Base-by-base conservation (phyloP, 371 early-diverging fungal genomes). In the Globomyces sp. region DNA sequence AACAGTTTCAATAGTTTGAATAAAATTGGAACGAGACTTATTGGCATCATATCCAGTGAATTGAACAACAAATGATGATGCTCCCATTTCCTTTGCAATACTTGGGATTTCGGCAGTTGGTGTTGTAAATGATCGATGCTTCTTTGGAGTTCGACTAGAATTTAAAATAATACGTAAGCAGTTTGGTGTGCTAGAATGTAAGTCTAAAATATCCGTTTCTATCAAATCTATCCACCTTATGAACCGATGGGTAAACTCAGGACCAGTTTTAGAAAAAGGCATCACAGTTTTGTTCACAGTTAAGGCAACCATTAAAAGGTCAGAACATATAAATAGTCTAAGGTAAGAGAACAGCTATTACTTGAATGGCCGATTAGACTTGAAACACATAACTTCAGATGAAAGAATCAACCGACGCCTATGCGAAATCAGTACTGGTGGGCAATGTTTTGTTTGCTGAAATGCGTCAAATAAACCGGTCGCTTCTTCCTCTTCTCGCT, bases 401-500 rank as follows among this genome's bases (percentile, higher is more conserved):
- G 41, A 34, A 46, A 75, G 10, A 34, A 78, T 64, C 58, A 72
- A 65, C 24, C 74, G 62, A n/a, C 78, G 66, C 40, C 63, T 61
- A 36, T 60, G 53, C 1, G 69, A 63, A 24, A 81, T 72, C 42
- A 81, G 58, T 0, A 67, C 70, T 2, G 81, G 71, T 1, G 81
- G 81, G 59, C 81, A 81, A 65, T 81, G 71, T 48, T 70, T 71
- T 10, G 81, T 81, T 41, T 67, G 64, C 39, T 74, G 74, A 43
- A 64, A 75, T 0, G 81, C 81, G 34, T 75, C 68, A 63, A 80
- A 80, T 3, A 80, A 71, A 1, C 74, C 74, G 11, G 69, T 68
- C 8, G 66, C 64, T 39, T 87, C 87, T 70, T 88, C 88, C 58
- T 87, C 83, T 63, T 73, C 77, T 45, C 81, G 74, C 60, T 86